These are phyloP conservation scores for Orbilia ellipsospora DNA, from an alignment of 2,329 filamentous ascomycete species.

Conservation along the genomic window DNA sequence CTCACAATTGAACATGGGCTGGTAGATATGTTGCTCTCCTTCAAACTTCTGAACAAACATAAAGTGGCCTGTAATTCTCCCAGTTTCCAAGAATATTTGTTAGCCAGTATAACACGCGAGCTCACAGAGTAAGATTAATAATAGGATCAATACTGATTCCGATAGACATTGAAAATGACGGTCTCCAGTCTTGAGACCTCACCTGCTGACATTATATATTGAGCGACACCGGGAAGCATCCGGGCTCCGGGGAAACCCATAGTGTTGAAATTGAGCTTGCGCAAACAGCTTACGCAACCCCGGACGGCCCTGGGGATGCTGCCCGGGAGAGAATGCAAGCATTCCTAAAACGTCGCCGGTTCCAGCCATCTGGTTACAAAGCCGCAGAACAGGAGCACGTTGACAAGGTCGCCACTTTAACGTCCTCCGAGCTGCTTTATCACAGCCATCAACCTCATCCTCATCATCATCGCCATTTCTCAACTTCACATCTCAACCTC, in stretches of 20 bases:
- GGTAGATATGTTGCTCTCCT: no score
- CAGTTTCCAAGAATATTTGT: no score
- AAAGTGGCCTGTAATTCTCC: no score
- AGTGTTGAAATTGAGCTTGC: constrained; percentile 52
- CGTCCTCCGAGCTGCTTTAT: constrained; percentile 15
- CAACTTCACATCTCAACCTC: constrained; percentile 14
- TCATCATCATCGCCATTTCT: constrained; percentile 2
- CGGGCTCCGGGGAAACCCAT: no score
- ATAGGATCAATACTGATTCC: no score
- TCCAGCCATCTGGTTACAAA: constrained; percentile 27
- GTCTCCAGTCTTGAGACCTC: constrained; percentile 1
- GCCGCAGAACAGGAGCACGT: constrained; percentile 9
- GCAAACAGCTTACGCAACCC: constrained; percentile 63
- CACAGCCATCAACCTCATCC: not conserved
- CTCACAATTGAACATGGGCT: no score
- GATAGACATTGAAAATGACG: not conserved
- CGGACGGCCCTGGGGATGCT: no score
- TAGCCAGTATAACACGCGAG: no score
- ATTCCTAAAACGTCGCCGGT: constrained; percentile 16
- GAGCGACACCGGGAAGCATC: constrained; percentile 61
- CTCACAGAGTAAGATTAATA: no score
- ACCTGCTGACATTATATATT: constrained; percentile 59
- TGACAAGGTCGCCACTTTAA: constrained; percentile 16
- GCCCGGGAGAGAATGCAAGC: not conserved
- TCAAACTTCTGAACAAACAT: no score